These are phyloP conservation scores for Fusarium austroafricanum DNA, from an alignment of 2,329 filamentous ascomycete genomes.

Conservation along the genomic window DNA sequence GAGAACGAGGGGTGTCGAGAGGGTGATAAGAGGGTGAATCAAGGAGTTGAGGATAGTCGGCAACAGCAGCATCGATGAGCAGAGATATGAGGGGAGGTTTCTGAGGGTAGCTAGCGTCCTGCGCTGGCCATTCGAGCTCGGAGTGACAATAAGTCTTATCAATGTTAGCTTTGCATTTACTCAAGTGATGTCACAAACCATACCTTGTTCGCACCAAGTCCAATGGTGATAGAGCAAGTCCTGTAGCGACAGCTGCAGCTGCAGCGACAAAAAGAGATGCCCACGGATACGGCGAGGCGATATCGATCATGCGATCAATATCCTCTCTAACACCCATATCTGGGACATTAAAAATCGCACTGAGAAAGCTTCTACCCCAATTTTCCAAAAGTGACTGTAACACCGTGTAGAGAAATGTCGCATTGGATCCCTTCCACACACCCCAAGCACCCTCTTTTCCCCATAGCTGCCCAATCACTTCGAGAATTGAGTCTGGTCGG, in stretches of 20 bases:
- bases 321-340: slow-evolving; percentile 82
- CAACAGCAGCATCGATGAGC: slow-evolving; percentile 75
- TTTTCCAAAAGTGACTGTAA: slow-evolving; percentile 89
- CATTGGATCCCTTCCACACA: slow-evolving; percentile 94
- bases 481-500: slow-evolving; percentile 82
- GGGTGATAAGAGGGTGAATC: slow-evolving; percentile 83
- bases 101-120: slow-evolving; percentile 83
- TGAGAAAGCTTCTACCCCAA: slow-evolving; percentile 91
- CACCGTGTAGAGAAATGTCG: slow-evolving; percentile 90
- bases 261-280: slow-evolving; percentile 80
- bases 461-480: slow-evolving; percentile 90
- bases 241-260: slow-evolving; percentile 74
- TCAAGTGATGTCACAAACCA: not conserved
- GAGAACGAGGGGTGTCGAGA: slow-evolving; percentile 85
- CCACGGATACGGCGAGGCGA: slow-evolving; percentile 84
- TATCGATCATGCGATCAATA: slow-evolving; percentile 77
- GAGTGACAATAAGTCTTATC: slow-evolving; percentile 82
- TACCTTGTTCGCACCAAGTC: slow-evolving; percentile 86
- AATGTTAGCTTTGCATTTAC: slow-evolving; percentile 45
- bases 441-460: slow-evolving; percentile 89
- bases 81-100: slow-evolving; percentile 80
- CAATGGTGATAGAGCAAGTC: slow-evolving; percentile 84
- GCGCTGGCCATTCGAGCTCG: slow-evolving; percentile 78
- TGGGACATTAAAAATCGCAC: slow-evolving; percentile 88
- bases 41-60: slow-evolving; percentile 91